Base-by-base conservation (phyloP, 2,329 filamentous ascomycete genomes). In the Aspergillus sp. region DNA sequence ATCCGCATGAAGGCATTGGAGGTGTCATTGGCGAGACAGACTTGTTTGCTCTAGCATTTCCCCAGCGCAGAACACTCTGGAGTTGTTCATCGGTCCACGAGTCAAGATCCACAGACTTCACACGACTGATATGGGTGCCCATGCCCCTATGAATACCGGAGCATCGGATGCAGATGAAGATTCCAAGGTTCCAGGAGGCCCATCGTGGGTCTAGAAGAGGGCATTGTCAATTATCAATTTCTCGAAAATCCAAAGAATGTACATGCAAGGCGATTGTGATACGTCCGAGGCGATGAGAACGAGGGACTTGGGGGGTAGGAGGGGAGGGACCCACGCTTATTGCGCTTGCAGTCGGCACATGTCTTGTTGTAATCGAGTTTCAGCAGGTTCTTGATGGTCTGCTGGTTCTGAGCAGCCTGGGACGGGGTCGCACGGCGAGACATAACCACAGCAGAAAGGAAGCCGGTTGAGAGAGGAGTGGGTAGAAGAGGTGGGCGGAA, bases 61-160 rank as follows among this genome's bases (percentile, higher is more conserved):
- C 94, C 95, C 94, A 99, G 78, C 84, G 90, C 58, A 99, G 73
- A 60, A 99, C 87, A 73, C 90, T 96, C 73, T 94, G 87, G 54
- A 97, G 79, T 77, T 99, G 94, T 73, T 99, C 94, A 72, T 99
- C 94, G 57, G 94, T 99, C 94, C 94, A 99, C 22, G 93, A 87
- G 73, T 99, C 94, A 59, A 99, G 84, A 73, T 99, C 94, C 62
- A 99, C 94, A 1, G 92, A 96, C 74, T 99, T 99, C 72, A 99
- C 94, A 73, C 89, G 84, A 74, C 91, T 96, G 72, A 99, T 96
- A 76, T 99, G 94, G 57, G 93, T 97, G 66, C 94, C 94, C 92
- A 99, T 97, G 62, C 93, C 91, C 68, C 94, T 89, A 76, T 99
- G 94, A 68, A 99, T 96, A 67, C 95, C 95, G 16, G 94, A 99